Evolutionary conservation across 352 stramenopile species (phyloP), one percentile per base, ranked within the genome.

Genomic region (Phytophthora kernoviae): DNA sequence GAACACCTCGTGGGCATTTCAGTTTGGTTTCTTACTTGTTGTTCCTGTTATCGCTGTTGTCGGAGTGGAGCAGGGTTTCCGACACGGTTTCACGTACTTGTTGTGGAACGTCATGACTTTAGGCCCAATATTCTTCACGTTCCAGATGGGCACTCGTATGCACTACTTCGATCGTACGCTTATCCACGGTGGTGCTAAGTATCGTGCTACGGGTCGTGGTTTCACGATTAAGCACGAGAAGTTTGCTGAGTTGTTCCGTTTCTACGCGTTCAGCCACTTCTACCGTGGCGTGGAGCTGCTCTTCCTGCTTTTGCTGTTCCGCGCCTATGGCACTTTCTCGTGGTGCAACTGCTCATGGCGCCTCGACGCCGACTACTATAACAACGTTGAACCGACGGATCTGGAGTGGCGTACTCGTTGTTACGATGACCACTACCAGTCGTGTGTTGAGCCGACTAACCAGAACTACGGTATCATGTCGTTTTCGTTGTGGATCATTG

Each of bases 81-180:
- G 87, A 22, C 87, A 96, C 36, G 97, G 94, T 76, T 83, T 97
- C 52, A 96, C 81, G 6, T 94, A 94, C 58, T 79, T 98, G 50
- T 63, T 98, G 22, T 96, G 97, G 81, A 98, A 99, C 60, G 95
- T 98, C 58, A 73, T 98, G 32, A 99, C 96, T 39, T 93, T 98
- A n/a, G 97, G 96, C 42, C 97, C 97, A n/a, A 80, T 99, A 32
- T 98, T 99, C 79, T 99, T 99, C 67, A 99, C 98, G 63, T 99
- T 99, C 81, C 96, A 99, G 70, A 99, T 99, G 80, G 96, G 98
- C 54, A 99, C 97, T 14, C 97, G 98, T 72, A 98, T 97, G 68
- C 91, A 98, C 74, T 99, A 99, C 83, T 99, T 99, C 73, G 92
- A 98, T 42, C 96, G 98, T 58, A 99, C 96, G 17, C 85, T 99